Conservation (phyloP, 2,329 filamentous ascomycete species). For the Trichoderma atrobrunneum region DNA sequence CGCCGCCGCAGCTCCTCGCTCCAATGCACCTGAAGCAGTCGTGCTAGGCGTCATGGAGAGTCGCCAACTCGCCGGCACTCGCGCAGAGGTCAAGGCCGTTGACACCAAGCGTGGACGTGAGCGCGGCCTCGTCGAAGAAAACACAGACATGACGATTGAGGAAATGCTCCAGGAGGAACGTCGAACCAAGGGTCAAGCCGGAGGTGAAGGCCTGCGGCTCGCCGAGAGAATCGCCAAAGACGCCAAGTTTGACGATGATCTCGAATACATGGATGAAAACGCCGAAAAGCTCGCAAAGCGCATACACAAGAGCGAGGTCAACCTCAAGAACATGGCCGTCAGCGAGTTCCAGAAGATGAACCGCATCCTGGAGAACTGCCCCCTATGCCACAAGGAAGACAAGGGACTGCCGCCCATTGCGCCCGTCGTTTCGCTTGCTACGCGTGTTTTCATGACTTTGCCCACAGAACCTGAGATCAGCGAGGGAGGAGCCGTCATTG, state of each 20-base stretch:
- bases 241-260: conserved; percentile 81
- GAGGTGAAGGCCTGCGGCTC: conserved; percentile 76
- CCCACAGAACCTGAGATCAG: conserved; percentile 86
- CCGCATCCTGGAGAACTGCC: conserved; percentile 79
- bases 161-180: conserved; percentile 97
- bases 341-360: conserved; percentile 88
- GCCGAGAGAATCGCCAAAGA: conserved; percentile 95
- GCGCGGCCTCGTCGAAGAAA: conserved; percentile 80
- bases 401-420: conserved; percentile 70
- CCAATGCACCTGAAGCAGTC: conserved; percentile 61
- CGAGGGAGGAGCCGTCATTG: conserved; percentile 80
- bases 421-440: conserved; percentile 81
- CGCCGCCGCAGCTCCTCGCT: conserved; percentile 54
- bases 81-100: conserved; percentile 72
- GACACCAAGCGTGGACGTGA: conserved; percentile 80
- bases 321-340: conserved; percentile 84
- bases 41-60: conserved; percentile 87
- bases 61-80: conserved; percentile 74
- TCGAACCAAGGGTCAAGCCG: conserved; percentile 72
- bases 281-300: conserved; percentile 83
- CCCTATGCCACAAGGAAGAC: conserved; percentile 91
- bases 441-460: conserved; percentile 81
- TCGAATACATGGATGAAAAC: conserved; percentile 98
- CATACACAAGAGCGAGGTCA: conserved; percentile 82
- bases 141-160: conserved; percentile 92